phyloP scores from a whole-genome alignment of 345 rosid genomes.

The Syzygium aqueum region DNA sequence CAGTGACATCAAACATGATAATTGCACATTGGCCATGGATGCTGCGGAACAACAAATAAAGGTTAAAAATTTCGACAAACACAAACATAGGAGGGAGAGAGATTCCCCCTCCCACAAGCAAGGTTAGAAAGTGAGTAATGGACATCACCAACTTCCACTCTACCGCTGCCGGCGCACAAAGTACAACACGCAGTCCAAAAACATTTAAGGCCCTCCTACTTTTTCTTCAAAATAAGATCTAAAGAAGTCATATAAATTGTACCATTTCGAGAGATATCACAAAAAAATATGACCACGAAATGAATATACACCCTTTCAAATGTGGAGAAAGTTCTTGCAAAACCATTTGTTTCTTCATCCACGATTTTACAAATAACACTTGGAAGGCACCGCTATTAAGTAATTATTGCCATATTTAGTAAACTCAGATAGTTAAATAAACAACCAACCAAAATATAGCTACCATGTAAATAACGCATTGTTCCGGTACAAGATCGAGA shows the following conservation, averaged over 20 bases:
- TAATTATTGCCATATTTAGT: not conserved
- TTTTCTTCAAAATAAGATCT: no score
- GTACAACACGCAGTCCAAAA: not conserved
- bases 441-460: not conserved
- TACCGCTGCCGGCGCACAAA: not conserved
- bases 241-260: not conserved
- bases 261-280: not conserved
- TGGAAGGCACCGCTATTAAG: not conserved
- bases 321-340: not conserved
- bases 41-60: constrained; percentile 26
- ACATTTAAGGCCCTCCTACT: no score
- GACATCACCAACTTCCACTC: no score
- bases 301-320: not conserved
- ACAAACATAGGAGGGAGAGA: not conserved
- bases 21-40: constrained; percentile 93
- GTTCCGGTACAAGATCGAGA: not conserved
- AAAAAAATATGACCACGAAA: no score
- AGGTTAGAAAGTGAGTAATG: no score
- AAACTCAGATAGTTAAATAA: not conserved
- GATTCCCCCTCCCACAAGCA: not conserved
- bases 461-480: not conserved
- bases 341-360: not conserved
- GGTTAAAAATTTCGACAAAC: not conserved
- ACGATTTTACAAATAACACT: not conserved
- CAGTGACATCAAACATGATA: constrained; percentile 95